A percentile compares a stretch with the other conserved stretches of the same genome.
Conservation (phyloP, 2,329 filamentous ascomycete species). For the Echinosphaeria canescens region DNA sequence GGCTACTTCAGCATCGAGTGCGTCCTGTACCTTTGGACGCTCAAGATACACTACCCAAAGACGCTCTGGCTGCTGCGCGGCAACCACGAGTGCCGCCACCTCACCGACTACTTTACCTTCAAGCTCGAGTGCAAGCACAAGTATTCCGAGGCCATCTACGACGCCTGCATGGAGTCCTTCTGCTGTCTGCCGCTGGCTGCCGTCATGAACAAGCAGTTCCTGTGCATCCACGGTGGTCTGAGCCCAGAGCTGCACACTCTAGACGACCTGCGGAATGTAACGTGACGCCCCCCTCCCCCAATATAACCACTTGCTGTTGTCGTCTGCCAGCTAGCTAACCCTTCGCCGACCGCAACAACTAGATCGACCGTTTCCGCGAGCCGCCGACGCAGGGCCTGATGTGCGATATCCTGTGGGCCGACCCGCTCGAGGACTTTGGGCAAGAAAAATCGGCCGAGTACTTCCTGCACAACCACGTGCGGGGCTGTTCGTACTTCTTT, state of each 20-base stretch:
- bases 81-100: slow-evolving; percentile 95
- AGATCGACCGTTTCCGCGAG: slow-evolving; percentile 96
- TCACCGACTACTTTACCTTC: slow-evolving; percentile 99
- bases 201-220: slow-evolving; percentile 99
- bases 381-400: slow-evolving; percentile 94
- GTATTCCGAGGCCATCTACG: slow-evolving; percentile 89
- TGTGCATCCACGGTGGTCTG: slow-evolving; percentile 93
- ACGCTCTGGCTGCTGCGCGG: slow-evolving; percentile 92
- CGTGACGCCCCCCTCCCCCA: too few relatives aligned
- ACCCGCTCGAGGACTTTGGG: slow-evolving; percentile 93
- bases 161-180: slow-evolving; percentile 97
- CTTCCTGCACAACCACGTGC: slow-evolving; percentile 95
- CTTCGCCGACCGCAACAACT: too few relatives aligned
- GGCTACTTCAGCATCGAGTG: slow-evolving; percentile 99
- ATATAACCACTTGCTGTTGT: too few relatives aligned
- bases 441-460: slow-evolving; percentile 97
- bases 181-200: slow-evolving; percentile 83
- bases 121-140: slow-evolving; percentile 99
- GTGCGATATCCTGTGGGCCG: slow-evolving; percentile 98
- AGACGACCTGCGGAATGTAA: slow-evolving; percentile 74
- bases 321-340: too few relatives aligned
- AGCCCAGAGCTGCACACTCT: slow-evolving; percentile 92
- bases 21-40: slow-evolving; percentile 88
- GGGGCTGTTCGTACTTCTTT: slow-evolving; percentile 98
- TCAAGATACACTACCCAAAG: slow-evolving; percentile 99